Conservation (phyloP, 805 yeast species). For the Schwanniomyces sp. region DNA sequence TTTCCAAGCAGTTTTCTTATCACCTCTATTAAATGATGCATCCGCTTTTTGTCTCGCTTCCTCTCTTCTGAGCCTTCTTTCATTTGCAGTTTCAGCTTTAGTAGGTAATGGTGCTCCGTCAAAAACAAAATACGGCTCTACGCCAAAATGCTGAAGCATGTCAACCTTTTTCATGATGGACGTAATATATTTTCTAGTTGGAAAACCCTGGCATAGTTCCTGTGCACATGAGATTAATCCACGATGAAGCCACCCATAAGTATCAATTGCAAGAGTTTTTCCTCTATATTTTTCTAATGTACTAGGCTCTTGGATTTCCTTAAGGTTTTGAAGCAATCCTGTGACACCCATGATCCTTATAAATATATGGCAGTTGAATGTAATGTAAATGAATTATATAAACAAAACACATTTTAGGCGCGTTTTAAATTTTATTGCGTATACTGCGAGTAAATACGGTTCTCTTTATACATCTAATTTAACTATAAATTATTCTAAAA, state of each 20-base stretch:
- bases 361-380: background rate
- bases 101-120: constrained; percentile 89
- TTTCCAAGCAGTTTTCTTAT: constrained; percentile 59
- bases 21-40: constrained; percentile 51
- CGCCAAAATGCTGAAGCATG: constrained; percentile 65
- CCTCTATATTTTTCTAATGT: constrained; percentile 66
- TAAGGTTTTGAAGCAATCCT: constrained; percentile 78
- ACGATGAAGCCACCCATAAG: constrained; percentile 94
- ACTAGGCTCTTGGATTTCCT: constrained; percentile 64
- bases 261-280: constrained; percentile 84
- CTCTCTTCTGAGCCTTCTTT: constrained; percentile 56
- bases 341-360: constrained; percentile 66
- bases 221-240: constrained; percentile 81
- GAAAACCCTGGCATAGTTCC: constrained; percentile 69
- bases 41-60: constrained; percentile 60
- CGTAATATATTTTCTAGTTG: constrained; percentile 70
- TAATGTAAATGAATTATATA: background rate
- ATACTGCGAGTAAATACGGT: background rate
- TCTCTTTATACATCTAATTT: background rate
- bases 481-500: constrained; percentile 1
- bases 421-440: background rate
- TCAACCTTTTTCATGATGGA: constrained; percentile 67
- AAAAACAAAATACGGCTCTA: constrained; percentile 84
- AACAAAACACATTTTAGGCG: background rate
- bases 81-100: constrained; percentile 69